phyloP scores from a whole-genome alignment of 1,284 basidiomycete genomes.

The Marasmius tenuissimus region DNA sequence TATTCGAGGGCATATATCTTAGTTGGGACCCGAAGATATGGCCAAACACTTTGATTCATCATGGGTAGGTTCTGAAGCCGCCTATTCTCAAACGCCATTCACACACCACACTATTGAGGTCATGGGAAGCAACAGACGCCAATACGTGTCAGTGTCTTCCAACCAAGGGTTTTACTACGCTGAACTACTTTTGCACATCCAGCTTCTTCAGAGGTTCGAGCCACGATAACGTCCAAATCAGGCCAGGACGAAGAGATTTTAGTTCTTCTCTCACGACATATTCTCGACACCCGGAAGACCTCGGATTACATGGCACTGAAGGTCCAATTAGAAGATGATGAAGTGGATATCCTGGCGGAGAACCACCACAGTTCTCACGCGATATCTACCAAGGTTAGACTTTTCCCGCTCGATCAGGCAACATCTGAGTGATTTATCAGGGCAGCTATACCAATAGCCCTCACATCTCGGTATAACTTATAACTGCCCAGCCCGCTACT shows the following conservation, averaged over 20 bases:
- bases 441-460: constrained; percentile 79
- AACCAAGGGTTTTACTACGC: not conserved
- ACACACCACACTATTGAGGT: constrained; percentile 32
- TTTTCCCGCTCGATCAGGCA: constrained; percentile 6
- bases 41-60: constrained; percentile 50
- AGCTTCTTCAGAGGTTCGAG: constrained; percentile 36
- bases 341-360: constrained; percentile 15
- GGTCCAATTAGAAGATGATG: constrained; percentile 46
- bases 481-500: not conserved
- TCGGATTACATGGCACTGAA: constrained; percentile 77
- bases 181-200: not conserved
- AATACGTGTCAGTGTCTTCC: constrained; percentile 29
- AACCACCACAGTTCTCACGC: constrained; percentile 22
- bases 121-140: constrained; percentile 49
- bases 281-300: constrained; percentile 52
- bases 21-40: constrained; percentile 85
- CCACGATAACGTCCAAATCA: constrained; percentile 28
- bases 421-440: constrained; percentile 30
- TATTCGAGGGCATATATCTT: constrained; percentile 83
- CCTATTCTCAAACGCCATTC: too few species aligned
- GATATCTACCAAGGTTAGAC: constrained; percentile 36
- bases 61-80: constrained; percentile 53
- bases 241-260: constrained; percentile 55
- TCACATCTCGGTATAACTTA: constrained; percentile 63
- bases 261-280: constrained; percentile 81